These are phyloP conservation scores for Coniella vitis DNA, from an alignment of 2,329 filamentous ascomycete species.

Conservation along the genomic window DNA sequence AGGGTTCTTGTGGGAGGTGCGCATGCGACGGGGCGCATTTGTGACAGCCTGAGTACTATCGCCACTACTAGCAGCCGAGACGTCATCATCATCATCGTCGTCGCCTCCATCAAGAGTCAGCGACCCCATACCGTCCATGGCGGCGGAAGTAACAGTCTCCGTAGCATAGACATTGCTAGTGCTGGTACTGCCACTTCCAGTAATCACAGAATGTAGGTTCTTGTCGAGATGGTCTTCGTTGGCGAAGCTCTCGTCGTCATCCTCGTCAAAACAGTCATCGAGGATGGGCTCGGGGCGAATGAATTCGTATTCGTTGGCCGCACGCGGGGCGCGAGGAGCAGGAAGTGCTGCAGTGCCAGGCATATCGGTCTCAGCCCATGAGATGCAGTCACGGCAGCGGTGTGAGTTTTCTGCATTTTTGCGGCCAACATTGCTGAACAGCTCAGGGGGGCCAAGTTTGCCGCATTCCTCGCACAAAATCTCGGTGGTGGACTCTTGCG, in stretches of 20 bases:
- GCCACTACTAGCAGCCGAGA: not conserved
- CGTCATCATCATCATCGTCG: not conserved
- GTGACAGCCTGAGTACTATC: not conserved
- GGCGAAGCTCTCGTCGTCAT: not conserved
- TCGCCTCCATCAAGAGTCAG: too few relatives aligned
- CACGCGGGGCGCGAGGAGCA: conserved; percentile 2
- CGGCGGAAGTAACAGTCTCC: not conserved
- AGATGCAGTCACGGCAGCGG: conserved; percentile 12
- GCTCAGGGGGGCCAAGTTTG: not conserved
- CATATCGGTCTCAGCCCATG: conserved; percentile 7
- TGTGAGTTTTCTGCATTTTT: not conserved
- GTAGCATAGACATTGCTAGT: not conserved
- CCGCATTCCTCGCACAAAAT: conserved; percentile 7
- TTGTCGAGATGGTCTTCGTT: not conserved
- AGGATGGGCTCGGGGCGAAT: not conserved
- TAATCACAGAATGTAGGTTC: not conserved
- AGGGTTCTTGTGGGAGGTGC: conserved; percentile 1
- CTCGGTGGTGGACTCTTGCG: not conserved
- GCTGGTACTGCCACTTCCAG: not conserved
- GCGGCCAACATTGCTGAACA: conserved; percentile 12
- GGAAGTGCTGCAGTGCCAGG: conserved; percentile 2
- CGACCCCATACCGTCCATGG: not conserved
- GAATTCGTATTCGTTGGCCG: not conserved
- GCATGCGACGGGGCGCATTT: not conserved
- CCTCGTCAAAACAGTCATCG: not conserved